phyloP scores from a whole-genome alignment of 1,284 basidiomycete genomes.

The Agaricales sp. region DNA sequence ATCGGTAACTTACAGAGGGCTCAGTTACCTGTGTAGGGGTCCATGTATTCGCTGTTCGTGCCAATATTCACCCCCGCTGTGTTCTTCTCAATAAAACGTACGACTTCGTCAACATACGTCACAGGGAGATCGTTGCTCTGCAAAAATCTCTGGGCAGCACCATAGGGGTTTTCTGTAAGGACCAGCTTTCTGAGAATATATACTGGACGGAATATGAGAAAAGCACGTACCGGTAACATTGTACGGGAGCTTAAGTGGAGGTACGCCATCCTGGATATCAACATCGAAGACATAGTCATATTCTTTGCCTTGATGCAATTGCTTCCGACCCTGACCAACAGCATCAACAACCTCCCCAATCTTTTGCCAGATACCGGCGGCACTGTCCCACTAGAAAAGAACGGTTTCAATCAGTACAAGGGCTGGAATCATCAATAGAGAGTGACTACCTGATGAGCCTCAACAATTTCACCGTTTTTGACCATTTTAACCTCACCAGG shows the following conservation, averaged over 20 bases:
- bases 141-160: slow-evolving; percentile 86
- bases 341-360: slow-evolving; percentile 95
- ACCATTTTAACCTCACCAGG: slow-evolving; percentile 92
- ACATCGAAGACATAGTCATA: slow-evolving; percentile 99
- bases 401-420: not conserved
- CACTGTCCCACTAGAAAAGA: slow-evolving; percentile 61
- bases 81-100: slow-evolving; percentile 91
- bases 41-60: slow-evolving; percentile 51
- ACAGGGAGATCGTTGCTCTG: slow-evolving; percentile 76
- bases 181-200: slow-evolving; percentile 6
- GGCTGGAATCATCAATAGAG: slow-evolving; percentile 15
- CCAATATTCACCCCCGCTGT: slow-evolving; percentile 70
- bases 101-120: slow-evolving; percentile 85
- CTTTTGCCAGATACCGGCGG: slow-evolving; percentile 73
- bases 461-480: slow-evolving; percentile 66
- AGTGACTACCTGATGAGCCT: slow-evolving; percentile 74
- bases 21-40: slow-evolving; percentile 80
- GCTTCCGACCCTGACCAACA: slow-evolving; percentile 79
- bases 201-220: slow-evolving; percentile 2
- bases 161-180: slow-evolving; percentile 90
- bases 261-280: slow-evolving; percentile 88
- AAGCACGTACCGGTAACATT: slow-evolving; percentile 68
- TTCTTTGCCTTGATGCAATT: slow-evolving; percentile 85
- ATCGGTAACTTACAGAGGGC: slow-evolving; percentile 4
- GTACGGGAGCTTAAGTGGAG: slow-evolving; percentile 91